A percentile compares a stretch with the other conserved stretches of the same genome.
These are phyloP conservation scores for Tolypocladium pustulatum DNA, from an alignment of 2,329 filamentous ascomycete species.

Conservation along the genomic window DNA sequence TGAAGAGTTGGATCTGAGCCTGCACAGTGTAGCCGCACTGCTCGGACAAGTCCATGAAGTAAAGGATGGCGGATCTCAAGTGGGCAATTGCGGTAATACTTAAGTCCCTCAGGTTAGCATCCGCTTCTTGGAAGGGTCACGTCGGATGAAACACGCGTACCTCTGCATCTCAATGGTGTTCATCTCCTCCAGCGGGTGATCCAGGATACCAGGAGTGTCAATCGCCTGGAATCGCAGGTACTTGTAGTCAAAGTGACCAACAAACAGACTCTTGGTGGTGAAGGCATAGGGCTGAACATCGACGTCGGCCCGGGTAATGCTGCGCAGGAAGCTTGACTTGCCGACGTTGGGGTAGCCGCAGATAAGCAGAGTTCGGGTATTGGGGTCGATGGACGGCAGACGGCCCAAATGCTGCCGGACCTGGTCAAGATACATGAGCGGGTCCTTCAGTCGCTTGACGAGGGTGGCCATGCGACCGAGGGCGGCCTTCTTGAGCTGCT, in stretches of 20 bases:
- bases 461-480: slow-evolving; percentile 98
- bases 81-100: slow-evolving; percentile 94
- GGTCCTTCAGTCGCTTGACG: slow-evolving; percentile 87
- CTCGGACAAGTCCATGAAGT: slow-evolving; percentile 97
- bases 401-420: slow-evolving; percentile 86
- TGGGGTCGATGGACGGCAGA: slow-evolving; percentile 96
- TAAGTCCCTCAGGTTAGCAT: slow-evolving; percentile 19
- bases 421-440: slow-evolving; percentile 89
- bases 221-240: slow-evolving; percentile 57
- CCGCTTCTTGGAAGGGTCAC: too few species aligned
- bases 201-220: slow-evolving; percentile 95
- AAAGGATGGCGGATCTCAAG: slow-evolving; percentile 85
- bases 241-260: slow-evolving; percentile 97
- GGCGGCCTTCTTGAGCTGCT: slow-evolving; percentile 93
- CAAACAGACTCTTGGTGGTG: slow-evolving; percentile 94
- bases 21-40: slow-evolving; percentile 91
- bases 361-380: slow-evolving; percentile 89
- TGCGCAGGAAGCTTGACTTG: slow-evolving; percentile 92
- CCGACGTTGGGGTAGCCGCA: slow-evolving; percentile 97
- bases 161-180: slow-evolving; percentile 98
- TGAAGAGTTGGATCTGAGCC: slow-evolving; percentile 89
- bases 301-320: slow-evolving; percentile 86
- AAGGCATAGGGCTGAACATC: slow-evolving; percentile 98
- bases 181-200: slow-evolving; percentile 98
- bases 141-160: slow-evolving; percentile 4